Evolutionary conservation across 352 stramenopile genomes (phyloP).

Genomic region (Albugo candida): DNA sequence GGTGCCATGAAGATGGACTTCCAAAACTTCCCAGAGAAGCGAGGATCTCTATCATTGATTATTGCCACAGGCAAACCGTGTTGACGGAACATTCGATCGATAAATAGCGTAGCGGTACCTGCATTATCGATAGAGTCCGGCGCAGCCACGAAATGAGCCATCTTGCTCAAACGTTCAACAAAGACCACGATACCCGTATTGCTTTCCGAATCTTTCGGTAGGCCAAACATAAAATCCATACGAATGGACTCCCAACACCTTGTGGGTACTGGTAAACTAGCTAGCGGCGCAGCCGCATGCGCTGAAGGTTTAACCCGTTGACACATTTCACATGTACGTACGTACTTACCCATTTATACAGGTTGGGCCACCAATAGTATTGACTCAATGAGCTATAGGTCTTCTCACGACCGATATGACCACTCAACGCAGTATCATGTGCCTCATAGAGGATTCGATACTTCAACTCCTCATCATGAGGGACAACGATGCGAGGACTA

Average conservation of each 20-base stretch:
- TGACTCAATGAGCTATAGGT: not conserved
- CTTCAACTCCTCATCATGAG: not conserved
- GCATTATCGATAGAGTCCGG: slow-evolving; percentile 3
- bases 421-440: not conserved
- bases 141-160: slow-evolving; percentile 8
- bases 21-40: slow-evolving; percentile 9
- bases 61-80: slow-evolving; percentile 9
- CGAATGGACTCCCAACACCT: slow-evolving; percentile 6
- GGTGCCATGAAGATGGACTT: slow-evolving; percentile 2
- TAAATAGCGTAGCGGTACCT: slow-evolving; percentile 8
- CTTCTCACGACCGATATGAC: slow-evolving; percentile 1
- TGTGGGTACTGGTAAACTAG: slow-evolving; percentile 3
- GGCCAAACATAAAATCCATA: slow-evolving; percentile 10
- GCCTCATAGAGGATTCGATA: slow-evolving; percentile 1
- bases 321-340: slow-evolving; percentile 1
- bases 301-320: not conserved
- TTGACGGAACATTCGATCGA: slow-evolving; percentile 10
- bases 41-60: slow-evolving; percentile 7
- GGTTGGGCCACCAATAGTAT: slow-evolving; percentile 1
- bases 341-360: not conserved
- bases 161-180: slow-evolving; percentile 16
- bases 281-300: not conserved
- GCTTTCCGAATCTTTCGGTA: slow-evolving; percentile 1
- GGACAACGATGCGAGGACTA: not conserved
- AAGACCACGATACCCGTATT: slow-evolving; percentile 11